Evolutionary conservation across 1,284 basidiomycete genomes (phyloP).

Genomic region (Pyrrhoderma lamaoense): DNA sequence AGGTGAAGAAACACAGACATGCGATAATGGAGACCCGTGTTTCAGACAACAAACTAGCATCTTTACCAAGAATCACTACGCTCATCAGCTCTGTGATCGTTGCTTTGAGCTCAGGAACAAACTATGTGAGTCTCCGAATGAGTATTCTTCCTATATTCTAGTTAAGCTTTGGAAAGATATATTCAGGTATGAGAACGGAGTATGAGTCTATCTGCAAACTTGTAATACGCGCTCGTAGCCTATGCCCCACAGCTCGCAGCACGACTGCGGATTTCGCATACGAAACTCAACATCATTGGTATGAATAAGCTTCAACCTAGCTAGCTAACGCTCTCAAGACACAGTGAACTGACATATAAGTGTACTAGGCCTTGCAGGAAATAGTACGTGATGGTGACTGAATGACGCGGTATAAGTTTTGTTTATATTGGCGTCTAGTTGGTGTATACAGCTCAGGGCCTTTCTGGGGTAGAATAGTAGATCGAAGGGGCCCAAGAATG

Average conservation of each 20-base stretch:
- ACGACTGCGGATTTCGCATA: constrained; percentile 64
- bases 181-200: constrained; percentile 36
- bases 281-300: constrained; percentile 68
- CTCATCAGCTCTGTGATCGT: constrained; percentile 51
- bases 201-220: constrained; percentile 3
- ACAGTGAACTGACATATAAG: neutral
- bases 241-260: constrained; percentile 76
- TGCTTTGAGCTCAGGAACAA: constrained; percentile 58
- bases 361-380: constrained; percentile 43
- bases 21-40: neutral
- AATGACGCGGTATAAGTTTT: neutral
- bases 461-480: constrained; percentile 65
- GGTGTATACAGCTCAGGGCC: constrained; percentile 55
- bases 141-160: neutral
- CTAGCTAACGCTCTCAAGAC: too few species aligned
- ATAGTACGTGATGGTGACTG: constrained; percentile 35
- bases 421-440: constrained; percentile 32
- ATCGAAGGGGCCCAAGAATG: constrained; percentile 53
- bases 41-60: constrained; percentile 28
- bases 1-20: too few species aligned
- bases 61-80: constrained; percentile 35
- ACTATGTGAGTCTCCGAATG: constrained; percentile 47
- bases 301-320: constrained; percentile 18
- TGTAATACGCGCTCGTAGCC: constrained; percentile 34
- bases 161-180: constrained; percentile 30